Base-by-base conservation (phyloP, 768 basidiomycete species). In the Asterophora lycoperdoides region DNA sequence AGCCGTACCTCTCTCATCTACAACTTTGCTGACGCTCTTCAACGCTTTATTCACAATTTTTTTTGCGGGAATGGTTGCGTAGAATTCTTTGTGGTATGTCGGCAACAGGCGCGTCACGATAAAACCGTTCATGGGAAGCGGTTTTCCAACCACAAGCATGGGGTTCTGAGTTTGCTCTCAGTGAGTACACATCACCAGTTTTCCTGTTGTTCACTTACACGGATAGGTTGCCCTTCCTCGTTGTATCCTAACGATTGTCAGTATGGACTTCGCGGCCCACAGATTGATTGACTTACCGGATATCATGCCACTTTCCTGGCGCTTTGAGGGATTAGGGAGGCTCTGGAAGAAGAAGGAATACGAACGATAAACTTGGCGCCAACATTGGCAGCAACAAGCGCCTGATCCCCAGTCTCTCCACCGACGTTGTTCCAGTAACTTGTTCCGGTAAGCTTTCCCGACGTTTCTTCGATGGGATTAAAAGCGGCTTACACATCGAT, bases 351-450 rank as follows among this genome's bases (percentile, higher is more conserved):
- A 6, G 19, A 46, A 35, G 32, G 2, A 13, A 55, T 17, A 50
- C 76, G 60, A 56, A 76, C 75, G 32, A 84, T 72, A 50, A 85
- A 79, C 8, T 80, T 60, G 1, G 80, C 78, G 17, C 70, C 53
- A 0, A 55, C 42, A 0, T 68, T 72, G 1, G 81, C 70, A 34
- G 68, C 71, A 1, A 69, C 65, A 4, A 86, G 59, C 1, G 79
- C 83, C 13, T 73, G 69, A 7, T 86, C 83, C 5, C 86, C 67
- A 0, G 70, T 75, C 44, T 79, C 74, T 1, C 83, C 82, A 8
- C 81, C 82, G 9, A 84, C 82, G 36, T 78, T 75, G 52, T 81
- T 79, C 75, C 76, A 79, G 55, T 70, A 80, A 26, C 75, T 76
- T 41, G 18, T 54, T 6, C 19, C 10, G 18, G 30, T 43, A 9